A percentile compares a stretch with the other conserved stretches of the same genome.
phyloP scores from a whole-genome alignment of 257 asterid genomes.

The Striga asiatica region DNA sequence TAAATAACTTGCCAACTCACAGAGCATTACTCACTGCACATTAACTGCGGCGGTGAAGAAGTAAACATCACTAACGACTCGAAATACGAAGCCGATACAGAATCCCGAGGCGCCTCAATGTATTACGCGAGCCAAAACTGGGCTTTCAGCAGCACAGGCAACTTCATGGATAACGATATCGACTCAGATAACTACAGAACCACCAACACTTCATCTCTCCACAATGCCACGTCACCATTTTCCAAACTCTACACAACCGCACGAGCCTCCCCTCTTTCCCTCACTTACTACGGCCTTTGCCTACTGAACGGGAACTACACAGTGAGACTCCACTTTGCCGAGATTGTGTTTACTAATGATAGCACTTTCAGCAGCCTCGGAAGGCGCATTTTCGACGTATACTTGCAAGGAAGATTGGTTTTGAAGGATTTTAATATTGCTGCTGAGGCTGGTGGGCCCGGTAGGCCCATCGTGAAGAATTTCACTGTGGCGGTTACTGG shows the following conservation, averaged over 20 bases:
- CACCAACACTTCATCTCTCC: conserved; percentile 30
- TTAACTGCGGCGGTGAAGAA: conserved; percentile 81
- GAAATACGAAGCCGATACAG: conserved; percentile 53
- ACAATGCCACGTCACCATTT: conserved; percentile 22
- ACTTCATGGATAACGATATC: conserved; percentile 62
- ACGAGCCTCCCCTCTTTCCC: conserved; percentile 73
- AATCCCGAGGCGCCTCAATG: conserved; percentile 71
- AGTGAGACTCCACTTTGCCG: conserved; percentile 78
- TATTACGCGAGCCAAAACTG: conserved; percentile 45
- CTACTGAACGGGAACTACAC: conserved; percentile 74
- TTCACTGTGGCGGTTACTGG: conserved; percentile 46
- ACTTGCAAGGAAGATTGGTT: conserved; percentile 63
- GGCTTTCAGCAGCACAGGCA: conserved; percentile 96
- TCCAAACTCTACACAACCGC: conserved; percentile 54
- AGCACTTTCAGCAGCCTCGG: conserved; percentile 65
- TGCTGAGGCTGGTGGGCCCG: conserved; percentile 72
- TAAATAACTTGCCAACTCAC: conserved; percentile 11
- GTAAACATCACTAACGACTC: conserved; percentile 15
- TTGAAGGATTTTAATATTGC: conserved; percentile 74
- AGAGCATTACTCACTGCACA: conserved; percentile 49
- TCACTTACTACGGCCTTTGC: conserved; percentile 82
- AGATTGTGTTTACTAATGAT: conserved; percentile 62
- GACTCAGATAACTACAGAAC: conserved; percentile 51
- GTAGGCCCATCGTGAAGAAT: conserved; percentile 41
- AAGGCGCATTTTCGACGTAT: conserved; percentile 71